Evolutionary conservation across 495 filamentous ascomycete genomes (phyloP).

Genomic region (Penicillium soppii): DNA sequence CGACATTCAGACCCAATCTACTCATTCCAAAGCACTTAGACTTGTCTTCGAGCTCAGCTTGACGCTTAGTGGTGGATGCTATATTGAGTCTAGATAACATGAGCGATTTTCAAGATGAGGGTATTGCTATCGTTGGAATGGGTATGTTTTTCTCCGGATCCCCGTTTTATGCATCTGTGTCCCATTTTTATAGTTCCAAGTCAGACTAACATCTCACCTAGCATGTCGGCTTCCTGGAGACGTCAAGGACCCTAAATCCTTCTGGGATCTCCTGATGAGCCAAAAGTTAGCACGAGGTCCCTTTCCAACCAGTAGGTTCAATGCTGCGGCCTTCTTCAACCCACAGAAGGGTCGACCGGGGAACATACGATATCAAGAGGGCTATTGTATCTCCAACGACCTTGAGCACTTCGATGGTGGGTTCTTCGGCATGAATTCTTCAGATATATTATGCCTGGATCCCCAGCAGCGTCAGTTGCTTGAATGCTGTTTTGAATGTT

Average conservation of each 20-base stretch:
- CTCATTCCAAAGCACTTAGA: too few species aligned
- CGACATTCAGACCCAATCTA: too few species aligned
- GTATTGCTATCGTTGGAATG: constrained; percentile 3
- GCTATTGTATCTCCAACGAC: not conserved
- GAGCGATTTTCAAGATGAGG: too few species aligned
- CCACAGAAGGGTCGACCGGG: not conserved
- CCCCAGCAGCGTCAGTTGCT: not conserved
- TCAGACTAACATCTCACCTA: not conserved
- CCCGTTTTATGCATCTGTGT: too few species aligned
- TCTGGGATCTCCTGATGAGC: not conserved
- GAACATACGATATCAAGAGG: not conserved
- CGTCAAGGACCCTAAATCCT: not conserved
- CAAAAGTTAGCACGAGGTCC: not conserved
- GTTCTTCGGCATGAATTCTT: not conserved
- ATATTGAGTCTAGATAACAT: too few species aligned
- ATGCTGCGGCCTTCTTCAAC: not conserved
- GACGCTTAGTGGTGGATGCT: too few species aligned
- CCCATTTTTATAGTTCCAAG: not conserved
- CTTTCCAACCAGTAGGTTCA: not conserved
- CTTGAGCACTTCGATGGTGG: not conserved
- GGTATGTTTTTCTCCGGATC: not conserved
- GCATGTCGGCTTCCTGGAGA: constrained; percentile 1
- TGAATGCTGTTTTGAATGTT: constrained; percentile 11
- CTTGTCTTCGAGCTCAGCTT: too few species aligned
- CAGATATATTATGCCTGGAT: not conserved